Conservation (phyloP, 305 asterid genomes). For the Rubia balearica region DNA sequence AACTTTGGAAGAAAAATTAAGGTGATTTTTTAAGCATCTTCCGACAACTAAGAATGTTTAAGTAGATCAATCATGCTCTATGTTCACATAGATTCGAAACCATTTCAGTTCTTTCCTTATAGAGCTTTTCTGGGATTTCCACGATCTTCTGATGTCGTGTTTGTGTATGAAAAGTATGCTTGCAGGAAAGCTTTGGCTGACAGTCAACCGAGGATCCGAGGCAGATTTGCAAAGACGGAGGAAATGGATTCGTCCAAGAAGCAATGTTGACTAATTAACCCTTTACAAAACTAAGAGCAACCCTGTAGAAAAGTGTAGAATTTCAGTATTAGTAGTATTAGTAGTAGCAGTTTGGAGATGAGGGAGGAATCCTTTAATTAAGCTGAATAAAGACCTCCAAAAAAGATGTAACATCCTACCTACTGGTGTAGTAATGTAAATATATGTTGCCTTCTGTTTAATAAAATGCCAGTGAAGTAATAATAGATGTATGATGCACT, state of each 20-base stretch:
- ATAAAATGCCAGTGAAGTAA: constrained; percentile 6
- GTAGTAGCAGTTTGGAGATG: background rate
- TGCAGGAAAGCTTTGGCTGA: constrained; percentile 98
- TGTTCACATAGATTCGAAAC: background rate
- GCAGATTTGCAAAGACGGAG: constrained; percentile 84
- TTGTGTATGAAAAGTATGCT: constrained; percentile 55
- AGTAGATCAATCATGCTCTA: background rate
- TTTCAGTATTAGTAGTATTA: constrained; percentile 3
- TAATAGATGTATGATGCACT: background rate
- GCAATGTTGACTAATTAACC: constrained; percentile 18
- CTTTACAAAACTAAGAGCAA: background rate
- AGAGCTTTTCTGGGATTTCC: background rate
- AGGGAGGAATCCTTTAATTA: background rate
- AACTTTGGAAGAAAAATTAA: constrained; percentile 90
- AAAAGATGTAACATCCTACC: constrained; percentile 8
- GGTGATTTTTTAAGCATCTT: constrained; percentile 29
- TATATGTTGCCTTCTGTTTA: constrained; percentile 7
- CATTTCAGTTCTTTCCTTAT: background rate
- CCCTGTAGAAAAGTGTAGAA: constrained; percentile 17
- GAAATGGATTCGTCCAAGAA: constrained; percentile 39
- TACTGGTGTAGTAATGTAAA: constrained; percentile 10
- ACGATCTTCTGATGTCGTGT: constrained; percentile 14
- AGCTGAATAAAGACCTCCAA: constrained; percentile 11
- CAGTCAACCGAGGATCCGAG: constrained; percentile 88
- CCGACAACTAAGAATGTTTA: background rate